Evolutionary conservation across 2,329 filamentous ascomycete genomes (phyloP).

Genomic region (Cladosporium sp.): DNA sequence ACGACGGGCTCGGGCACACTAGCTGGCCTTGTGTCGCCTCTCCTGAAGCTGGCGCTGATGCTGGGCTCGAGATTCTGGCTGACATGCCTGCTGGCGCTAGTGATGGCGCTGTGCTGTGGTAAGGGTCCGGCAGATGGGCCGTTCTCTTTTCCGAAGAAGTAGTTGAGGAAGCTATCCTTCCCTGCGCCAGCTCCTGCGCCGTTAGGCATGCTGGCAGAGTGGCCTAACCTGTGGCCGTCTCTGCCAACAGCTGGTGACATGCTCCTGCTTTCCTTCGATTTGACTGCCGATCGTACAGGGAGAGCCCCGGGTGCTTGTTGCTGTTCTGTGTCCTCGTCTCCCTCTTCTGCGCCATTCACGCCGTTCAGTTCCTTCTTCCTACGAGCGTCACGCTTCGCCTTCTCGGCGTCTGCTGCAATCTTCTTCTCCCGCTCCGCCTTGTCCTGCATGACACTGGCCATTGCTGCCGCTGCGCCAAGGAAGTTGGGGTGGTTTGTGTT

Average conservation of each 20-base stretch:
- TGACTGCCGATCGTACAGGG: slow-evolving; percentile 47
- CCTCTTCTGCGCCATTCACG: slow-evolving; percentile 67
- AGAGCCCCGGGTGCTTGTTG: slow-evolving; percentile 47
- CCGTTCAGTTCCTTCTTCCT: slow-evolving; percentile 76
- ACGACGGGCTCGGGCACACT: slow-evolving; percentile 31
- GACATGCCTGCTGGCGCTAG: slow-evolving; percentile 59
- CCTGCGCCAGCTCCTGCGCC: slow-evolving; percentile 51
- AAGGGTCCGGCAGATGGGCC: slow-evolving; percentile 38
- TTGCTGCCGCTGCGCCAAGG: slow-evolving; percentile 89
- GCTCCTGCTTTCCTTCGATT: slow-evolving; percentile 61
- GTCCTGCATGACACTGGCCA: slow-evolving; percentile 92
- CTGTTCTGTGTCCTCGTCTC: slow-evolving; percentile 59
- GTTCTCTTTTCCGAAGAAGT: slow-evolving; percentile 97
- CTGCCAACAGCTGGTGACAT: slow-evolving; percentile 73
- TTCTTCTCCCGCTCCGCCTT: slow-evolving; percentile 94
- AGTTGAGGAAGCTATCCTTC: slow-evolving; percentile 91
- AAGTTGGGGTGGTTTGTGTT: slow-evolving; percentile 99
- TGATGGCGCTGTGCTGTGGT: slow-evolving; percentile 35
- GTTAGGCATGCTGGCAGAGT: slow-evolving; percentile 16
- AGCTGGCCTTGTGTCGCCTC: slow-evolving; percentile 54
- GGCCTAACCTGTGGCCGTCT: slow-evolving; percentile 31
- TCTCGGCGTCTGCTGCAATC: slow-evolving; percentile 72
- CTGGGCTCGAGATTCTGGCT: slow-evolving; percentile 76
- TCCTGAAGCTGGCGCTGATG: slow-evolving; percentile 77
- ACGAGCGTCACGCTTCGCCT: slow-evolving; percentile 77